Percentiles rank a stretch among this genome's conserved stretches.
Evolutionary conservation across 2,329 filamentous ascomycete genomes (phyloP).

Genomic region (Monilinia aucupariae): DNA sequence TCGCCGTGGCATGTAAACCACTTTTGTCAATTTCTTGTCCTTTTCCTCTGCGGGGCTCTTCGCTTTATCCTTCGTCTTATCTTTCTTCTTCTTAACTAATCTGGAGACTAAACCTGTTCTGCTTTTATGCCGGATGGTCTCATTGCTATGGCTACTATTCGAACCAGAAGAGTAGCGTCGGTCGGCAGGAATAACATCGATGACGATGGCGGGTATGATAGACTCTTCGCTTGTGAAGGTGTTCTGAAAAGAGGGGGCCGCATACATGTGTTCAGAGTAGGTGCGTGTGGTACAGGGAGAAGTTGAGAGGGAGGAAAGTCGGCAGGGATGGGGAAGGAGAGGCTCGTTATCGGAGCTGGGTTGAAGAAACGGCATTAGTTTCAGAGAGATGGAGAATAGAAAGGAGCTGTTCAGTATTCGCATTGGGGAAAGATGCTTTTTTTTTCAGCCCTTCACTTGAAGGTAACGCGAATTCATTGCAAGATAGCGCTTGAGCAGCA

Average conservation of each 20-base stretch:
- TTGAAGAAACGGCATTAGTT: background rate
- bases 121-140: background rate
- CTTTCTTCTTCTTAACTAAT: constrained; percentile 15
- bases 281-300: constrained; percentile 26
- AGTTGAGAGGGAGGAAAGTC: constrained; percentile 19
- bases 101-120: background rate
- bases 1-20: constrained; percentile 33
- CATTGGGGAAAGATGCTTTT: background rate
- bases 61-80: constrained; percentile 15
- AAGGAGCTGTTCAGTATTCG: background rate
- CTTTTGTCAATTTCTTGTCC: constrained; percentile 25
- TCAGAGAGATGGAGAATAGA: background rate
- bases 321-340: constrained; percentile 19
- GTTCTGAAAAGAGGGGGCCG: constrained; percentile 27
- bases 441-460: background rate
- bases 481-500: background rate
- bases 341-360: constrained; percentile 30
- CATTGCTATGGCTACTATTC: background rate
- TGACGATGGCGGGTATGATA: constrained; percentile 33
- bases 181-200: constrained; percentile 20
- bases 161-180: background rate
- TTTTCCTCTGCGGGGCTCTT: background rate
- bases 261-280: constrained; percentile 23
- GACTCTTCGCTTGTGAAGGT: constrained; percentile 31
- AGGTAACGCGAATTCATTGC: background rate